A percentile compares a stretch with the other conserved stretches of the same genome.
These are phyloP conservation scores for Cryptosporidium viatorum DNA, from an alignment of 169 alveolate species.

Conservation along the genomic window DNA sequence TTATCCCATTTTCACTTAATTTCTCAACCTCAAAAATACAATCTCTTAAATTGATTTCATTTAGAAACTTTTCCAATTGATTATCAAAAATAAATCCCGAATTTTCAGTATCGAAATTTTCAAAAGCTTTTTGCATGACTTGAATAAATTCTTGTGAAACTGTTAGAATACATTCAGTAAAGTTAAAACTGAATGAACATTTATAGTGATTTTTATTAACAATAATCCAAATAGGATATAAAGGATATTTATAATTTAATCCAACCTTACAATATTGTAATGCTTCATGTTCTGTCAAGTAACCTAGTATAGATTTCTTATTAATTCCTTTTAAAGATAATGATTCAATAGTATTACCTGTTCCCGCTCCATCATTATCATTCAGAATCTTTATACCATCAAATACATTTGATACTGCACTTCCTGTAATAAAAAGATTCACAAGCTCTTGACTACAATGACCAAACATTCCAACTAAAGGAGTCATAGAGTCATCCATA, in stretches of 20 bases:
- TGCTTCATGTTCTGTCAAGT: conserved; percentile 86
- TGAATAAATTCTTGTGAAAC: conserved; percentile 53
- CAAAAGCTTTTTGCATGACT: conserved; percentile 42
- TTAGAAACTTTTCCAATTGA: conserved; percentile 35
- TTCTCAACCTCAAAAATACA: neutral
- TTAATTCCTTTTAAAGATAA: conserved; percentile 82
- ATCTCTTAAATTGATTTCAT: conserved; percentile 22
- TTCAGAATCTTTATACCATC: conserved; percentile 82
- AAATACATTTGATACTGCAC: conserved; percentile 86
- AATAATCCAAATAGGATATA: conserved; percentile 85
- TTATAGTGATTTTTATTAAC: conserved; percentile 83
- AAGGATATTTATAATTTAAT: conserved; percentile 84
- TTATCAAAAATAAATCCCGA: conserved; percentile 55
- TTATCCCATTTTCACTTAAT: conserved; percentile 25
- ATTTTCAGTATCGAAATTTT: conserved; percentile 58
- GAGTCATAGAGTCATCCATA: conserved; percentile 83
- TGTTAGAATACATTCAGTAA: conserved; percentile 32
- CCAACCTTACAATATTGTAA: conserved; percentile 85
- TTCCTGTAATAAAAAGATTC: conserved; percentile 82
- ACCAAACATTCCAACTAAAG: conserved; percentile 83
- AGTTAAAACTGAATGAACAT: conserved; percentile 39
- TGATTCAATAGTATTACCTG: conserved; percentile 2
- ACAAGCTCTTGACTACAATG: conserved; percentile 87
- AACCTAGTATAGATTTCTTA: conserved; percentile 81
- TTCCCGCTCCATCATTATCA: neutral